phyloP scores from a whole-genome alignment of 2,329 filamentous ascomycete species.

The Saccharata proteae region DNA sequence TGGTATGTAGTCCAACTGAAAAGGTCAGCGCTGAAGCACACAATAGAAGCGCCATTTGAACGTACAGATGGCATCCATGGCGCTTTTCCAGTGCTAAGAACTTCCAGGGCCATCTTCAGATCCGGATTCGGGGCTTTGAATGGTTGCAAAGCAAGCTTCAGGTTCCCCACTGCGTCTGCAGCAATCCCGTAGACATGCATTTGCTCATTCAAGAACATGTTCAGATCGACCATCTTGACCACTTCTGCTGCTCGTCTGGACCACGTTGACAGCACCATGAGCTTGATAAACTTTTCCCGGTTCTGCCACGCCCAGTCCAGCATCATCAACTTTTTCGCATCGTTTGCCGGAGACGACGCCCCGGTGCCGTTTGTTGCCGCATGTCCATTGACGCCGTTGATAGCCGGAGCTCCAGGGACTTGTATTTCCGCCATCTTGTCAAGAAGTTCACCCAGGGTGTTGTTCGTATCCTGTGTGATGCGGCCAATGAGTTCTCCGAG shows the following conservation, averaged over 20 bases:
- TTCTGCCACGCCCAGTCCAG: constrained; percentile 68
- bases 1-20: constrained; percentile 62
- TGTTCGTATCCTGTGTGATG: constrained; percentile 72
- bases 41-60: constrained; percentile 10
- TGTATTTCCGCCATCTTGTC: constrained; percentile 58
- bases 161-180: constrained; percentile 48
- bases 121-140: constrained; percentile 82
- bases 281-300: constrained; percentile 84
- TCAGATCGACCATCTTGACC: constrained; percentile 78
- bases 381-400: constrained; percentile 25
- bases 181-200: constrained; percentile 23
- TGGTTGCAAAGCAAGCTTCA: constrained; percentile 60
- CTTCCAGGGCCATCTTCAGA: constrained; percentile 74
- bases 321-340: constrained; percentile 63
- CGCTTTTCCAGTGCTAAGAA: constrained; percentile 67
- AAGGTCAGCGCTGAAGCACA: constrained; percentile 4
- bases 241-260: constrained; percentile 67
- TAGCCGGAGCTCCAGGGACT: constrained; percentile 31
- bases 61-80: constrained; percentile 68
- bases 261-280: constrained; percentile 85
- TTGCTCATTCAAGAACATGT: constrained; percentile 49
- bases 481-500: constrained; percentile 64
- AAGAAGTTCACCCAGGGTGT: constrained; percentile 60
- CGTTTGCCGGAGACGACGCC: constrained; percentile 46
- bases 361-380: constrained; percentile 18